phyloP scores from a whole-genome alignment of 768 basidiomycete species.

The Serendipita sp. region DNA sequence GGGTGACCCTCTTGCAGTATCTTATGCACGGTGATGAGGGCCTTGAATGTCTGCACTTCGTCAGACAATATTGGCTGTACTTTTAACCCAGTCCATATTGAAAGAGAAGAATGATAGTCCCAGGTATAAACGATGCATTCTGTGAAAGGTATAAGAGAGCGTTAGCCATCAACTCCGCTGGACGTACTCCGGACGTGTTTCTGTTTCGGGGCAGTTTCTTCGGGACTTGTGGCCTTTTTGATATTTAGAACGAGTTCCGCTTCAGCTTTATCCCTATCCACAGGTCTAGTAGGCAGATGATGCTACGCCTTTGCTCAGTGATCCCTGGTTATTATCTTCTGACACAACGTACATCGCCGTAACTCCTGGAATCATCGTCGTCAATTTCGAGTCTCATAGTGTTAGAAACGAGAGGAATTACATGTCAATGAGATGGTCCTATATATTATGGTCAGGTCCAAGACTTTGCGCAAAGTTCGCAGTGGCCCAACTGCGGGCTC shows the following conservation, averaged over 20 bases:
- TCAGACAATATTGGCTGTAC: constrained; percentile 95
- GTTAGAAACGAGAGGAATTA: background rate
- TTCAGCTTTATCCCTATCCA: constrained; percentile 97
- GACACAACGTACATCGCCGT: constrained; percentile 7
- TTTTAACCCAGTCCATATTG: constrained; percentile 93
- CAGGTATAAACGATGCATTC: constrained; percentile 98
- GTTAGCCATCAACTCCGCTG: background rate
- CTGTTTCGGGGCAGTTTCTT: constrained; percentile 95
- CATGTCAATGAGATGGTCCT: background rate
- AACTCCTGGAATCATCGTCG: constrained; percentile 5
- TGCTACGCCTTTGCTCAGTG: constrained; percentile 24
- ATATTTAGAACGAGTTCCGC: constrained; percentile 85
- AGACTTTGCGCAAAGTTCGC: background rate
- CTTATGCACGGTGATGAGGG: constrained; percentile 93
- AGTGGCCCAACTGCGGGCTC: background rate
- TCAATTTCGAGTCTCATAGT: background rate
- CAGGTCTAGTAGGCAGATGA: constrained; percentile 94
- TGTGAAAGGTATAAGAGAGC: constrained; percentile 19
- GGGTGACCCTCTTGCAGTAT: constrained; percentile 96
- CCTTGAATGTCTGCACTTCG: constrained; percentile 97
- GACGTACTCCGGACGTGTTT: constrained; percentile 94
- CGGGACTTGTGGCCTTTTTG: constrained; percentile 93
- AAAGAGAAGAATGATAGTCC: constrained; percentile 96
- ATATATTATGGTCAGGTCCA: background rate
- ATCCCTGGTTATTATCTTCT: background rate